Evolutionary conservation across 257 asterid species (phyloP).

Genomic region (Solanum chiquidenum): DNA sequence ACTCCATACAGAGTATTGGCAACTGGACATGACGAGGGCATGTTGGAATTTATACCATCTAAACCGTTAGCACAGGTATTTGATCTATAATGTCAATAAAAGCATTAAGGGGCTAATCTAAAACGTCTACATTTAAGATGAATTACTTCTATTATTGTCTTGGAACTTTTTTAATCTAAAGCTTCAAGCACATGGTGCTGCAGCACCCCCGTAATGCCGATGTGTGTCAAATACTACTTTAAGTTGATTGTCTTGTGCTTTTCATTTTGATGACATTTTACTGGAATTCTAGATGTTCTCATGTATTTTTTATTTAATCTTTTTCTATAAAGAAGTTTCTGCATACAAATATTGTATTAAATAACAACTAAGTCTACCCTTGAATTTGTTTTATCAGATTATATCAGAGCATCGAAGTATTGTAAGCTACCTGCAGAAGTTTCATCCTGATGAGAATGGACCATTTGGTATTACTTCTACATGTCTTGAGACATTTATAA

Average conservation of each 20-base stretch:
- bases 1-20: slow-evolving; percentile 97
- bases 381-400: slow-evolving; percentile 42
- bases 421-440: slow-evolving; percentile 83
- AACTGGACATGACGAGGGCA: slow-evolving; percentile 98
- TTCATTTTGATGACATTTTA: neutral
- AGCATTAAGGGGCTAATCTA: neutral
- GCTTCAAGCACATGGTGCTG: neutral
- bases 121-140: neutral
- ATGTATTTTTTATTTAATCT: neutral
- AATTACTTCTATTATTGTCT: neutral
- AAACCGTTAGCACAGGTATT: slow-evolving; percentile 91
- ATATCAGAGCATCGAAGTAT: slow-evolving; percentile 96
- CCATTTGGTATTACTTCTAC: slow-evolving; percentile 92
- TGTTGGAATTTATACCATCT: slow-evolving; percentile 95
- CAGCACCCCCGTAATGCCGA: neutral
- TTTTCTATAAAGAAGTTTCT: neutral
- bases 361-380: neutral
- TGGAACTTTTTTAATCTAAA: neutral
- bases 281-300: neutral
- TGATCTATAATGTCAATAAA: neutral
- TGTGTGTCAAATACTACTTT: neutral
- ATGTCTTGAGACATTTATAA: slow-evolving; percentile 91
- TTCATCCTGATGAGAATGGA: slow-evolving; percentile 86
- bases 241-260: neutral
- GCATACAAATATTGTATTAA: neutral